Evolutionary conservation across 2,329 filamentous ascomycete species (phyloP).

Genomic region (Aspergillus chevalieri): DNA sequence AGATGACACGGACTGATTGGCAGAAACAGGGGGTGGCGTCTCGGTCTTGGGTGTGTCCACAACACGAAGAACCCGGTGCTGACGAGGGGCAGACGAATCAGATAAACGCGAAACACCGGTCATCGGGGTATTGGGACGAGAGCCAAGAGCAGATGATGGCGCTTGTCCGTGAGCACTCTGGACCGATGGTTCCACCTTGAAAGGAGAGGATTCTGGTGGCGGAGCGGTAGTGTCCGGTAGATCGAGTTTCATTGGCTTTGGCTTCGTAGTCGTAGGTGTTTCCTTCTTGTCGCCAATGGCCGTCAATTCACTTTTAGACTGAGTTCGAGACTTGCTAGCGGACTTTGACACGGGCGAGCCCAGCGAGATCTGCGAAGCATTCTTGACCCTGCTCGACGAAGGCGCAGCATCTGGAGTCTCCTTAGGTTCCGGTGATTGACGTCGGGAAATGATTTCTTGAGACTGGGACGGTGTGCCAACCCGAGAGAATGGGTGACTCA

Average conservation of each 20-base stretch:
- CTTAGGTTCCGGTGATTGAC: slow-evolving; percentile 22
- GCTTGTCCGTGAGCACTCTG: slow-evolving; percentile 19
- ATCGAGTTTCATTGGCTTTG: slow-evolving; percentile 31
- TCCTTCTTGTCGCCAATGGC: slow-evolving; percentile 4
- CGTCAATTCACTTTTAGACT: slow-evolving; percentile 15
- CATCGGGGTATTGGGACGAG: slow-evolving; percentile 46
- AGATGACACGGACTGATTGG: slow-evolving; percentile 27
- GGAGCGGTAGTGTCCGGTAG: slow-evolving; percentile 18
- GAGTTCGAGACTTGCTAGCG: slow-evolving; percentile 21
- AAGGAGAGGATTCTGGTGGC: slow-evolving; percentile 11
- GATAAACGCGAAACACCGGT: slow-evolving; percentile 32
- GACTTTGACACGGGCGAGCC: slow-evolving; percentile 36
- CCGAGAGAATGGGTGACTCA: slow-evolving; percentile 19
- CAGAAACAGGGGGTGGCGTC: slow-evolving; percentile 25
- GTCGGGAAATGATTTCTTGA: slow-evolving; percentile 17
- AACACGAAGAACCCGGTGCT: slow-evolving; percentile 51
- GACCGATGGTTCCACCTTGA: slow-evolving; percentile 19
- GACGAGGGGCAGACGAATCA: slow-evolving; percentile 33
- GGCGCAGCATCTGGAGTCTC: slow-evolving; percentile 14
- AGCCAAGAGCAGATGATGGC: slow-evolving; percentile 31
- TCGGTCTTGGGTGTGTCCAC: slow-evolving; percentile 52
- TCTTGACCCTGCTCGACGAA: slow-evolving; percentile 20
- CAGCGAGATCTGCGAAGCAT: slow-evolving; percentile 34
- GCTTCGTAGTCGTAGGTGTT: slow-evolving; percentile 13
- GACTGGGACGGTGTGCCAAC: slow-evolving; percentile 24